These are phyloP conservation scores for Coemansia sp. DNA, from an alignment of 192 early-diverging fungal genomes.

Conservation along the genomic window DNA sequence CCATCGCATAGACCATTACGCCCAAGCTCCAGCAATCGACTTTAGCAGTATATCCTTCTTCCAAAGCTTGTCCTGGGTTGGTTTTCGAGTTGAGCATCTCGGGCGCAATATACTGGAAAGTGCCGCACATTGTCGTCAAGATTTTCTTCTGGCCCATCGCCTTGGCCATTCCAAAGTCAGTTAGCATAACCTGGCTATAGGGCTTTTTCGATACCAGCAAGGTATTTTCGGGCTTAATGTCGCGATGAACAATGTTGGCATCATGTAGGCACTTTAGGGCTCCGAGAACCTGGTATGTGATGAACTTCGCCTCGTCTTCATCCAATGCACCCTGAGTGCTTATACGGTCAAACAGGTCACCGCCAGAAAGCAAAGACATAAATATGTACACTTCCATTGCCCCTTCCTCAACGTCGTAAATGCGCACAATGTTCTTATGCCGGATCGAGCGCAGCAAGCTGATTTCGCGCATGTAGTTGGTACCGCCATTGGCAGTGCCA, in stretches of 20 bases:
- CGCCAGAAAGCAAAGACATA: constrained; percentile 73
- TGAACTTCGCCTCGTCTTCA: constrained; percentile 75
- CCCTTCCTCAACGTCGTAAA: constrained; percentile 63
- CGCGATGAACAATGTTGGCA: constrained; percentile 79
- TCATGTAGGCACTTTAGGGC: constrained; percentile 79
- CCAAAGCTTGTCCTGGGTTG: constrained; percentile 29
- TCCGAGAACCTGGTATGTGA: constrained; percentile 68
- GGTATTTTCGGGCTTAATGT: constrained; percentile 74
- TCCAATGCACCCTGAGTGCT: constrained; percentile 62
- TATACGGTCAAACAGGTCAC: constrained; percentile 88
- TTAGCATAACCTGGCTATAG: constrained; percentile 70
- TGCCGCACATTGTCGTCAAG: constrained; percentile 90
- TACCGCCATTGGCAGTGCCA: constrained; percentile 72
- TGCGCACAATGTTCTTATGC: constrained; percentile 73
- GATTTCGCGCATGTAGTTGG: constrained; percentile 72
- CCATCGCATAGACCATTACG: constrained; percentile 77
- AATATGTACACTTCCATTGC: constrained; percentile 66
- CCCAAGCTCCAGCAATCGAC: constrained; percentile 75
- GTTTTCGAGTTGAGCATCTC: constrained; percentile 60
- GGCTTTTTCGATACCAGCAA: constrained; percentile 53
- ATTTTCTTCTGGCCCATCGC: constrained; percentile 67
- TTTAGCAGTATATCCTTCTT: constrained; percentile 55
- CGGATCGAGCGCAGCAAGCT: constrained; percentile 65
- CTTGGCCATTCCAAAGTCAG: constrained; percentile 89
- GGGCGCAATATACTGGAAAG: constrained; percentile 78